A percentile compares a stretch with the other conserved stretches of the same genome.
Conservation (phyloP, 2,329 filamentous ascomycete genomes). For the Parasarocladium wereldwijsianum region DNA sequence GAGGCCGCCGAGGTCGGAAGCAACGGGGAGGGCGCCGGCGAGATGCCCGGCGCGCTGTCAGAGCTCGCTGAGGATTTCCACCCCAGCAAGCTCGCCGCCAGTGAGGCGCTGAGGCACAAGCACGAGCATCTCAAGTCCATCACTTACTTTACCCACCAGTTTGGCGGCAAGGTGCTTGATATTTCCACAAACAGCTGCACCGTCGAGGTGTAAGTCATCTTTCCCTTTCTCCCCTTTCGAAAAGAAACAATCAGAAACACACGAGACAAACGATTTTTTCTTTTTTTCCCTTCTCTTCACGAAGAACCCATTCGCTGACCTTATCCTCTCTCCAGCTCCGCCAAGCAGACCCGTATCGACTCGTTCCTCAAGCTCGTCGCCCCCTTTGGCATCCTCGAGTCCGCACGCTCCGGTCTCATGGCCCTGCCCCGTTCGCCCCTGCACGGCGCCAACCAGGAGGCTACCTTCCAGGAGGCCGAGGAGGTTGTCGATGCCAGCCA, state of each 20-base stretch:
- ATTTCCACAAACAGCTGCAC: constrained; percentile 98
- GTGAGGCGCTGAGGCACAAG: constrained; percentile 87
- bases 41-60: constrained; percentile 24
- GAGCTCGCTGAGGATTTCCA: constrained; percentile 60
- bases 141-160: constrained; percentile 93
- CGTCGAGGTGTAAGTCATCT: constrained; percentile 75
- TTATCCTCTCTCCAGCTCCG: constrained; percentile 41
- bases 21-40: constrained; percentile 27
- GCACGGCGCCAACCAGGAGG: constrained; percentile 55
- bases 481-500: constrained; percentile 91
- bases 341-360: constrained; percentile 86
- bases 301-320: background rate
- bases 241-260: too few relatives aligned
- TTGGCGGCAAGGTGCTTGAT: constrained; percentile 92
- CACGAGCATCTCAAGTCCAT: constrained; percentile 95
- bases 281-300: constrained; percentile 1
- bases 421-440: constrained; percentile 87
- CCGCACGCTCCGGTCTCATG: constrained; percentile 90
- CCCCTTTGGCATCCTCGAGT: constrained; percentile 94
- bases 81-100: constrained; percentile 70
- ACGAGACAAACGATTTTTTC: background rate
- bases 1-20: constrained; percentile 18
- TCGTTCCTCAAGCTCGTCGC: constrained; percentile 92
- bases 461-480: constrained; percentile 68
- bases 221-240: background rate